Conservation (phyloP, 371 early-diverging fungal genomes). For the Lichtheimia ornata region DNA sequence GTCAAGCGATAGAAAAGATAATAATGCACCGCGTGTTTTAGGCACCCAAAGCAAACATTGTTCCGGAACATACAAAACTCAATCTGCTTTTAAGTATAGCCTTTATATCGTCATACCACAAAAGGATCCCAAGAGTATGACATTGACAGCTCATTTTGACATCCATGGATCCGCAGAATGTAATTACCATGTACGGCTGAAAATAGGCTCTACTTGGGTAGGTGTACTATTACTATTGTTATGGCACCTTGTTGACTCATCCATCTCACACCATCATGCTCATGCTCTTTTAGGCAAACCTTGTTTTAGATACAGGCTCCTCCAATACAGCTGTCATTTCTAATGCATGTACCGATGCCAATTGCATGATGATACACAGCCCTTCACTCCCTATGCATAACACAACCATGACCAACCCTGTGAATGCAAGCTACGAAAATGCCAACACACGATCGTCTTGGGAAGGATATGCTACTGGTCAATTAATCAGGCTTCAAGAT, state of each 20-base stretch:
- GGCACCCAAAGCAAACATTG: constrained; percentile 1
- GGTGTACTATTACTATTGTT: too few relatives aligned
- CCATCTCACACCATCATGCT: not conserved
- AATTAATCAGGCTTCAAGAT: constrained; percentile 5
- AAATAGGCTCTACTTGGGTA: constrained; percentile 11
- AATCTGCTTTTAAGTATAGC: too few relatives aligned
- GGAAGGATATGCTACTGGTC: constrained; percentile 20
- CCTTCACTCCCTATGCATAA: constrained; percentile 11
- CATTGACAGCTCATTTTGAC: constrained; percentile 19
- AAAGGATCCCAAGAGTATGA: not conserved
- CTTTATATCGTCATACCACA: too few relatives aligned
- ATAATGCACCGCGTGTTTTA: constrained; percentile 12
- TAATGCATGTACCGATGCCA: constrained; percentile 7
- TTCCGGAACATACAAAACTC: constrained; percentile 6
- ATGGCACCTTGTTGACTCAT: not conserved
- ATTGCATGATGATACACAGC: constrained; percentile 1
- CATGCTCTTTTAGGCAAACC: constrained; percentile 10
- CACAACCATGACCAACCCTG: constrained; percentile 2
- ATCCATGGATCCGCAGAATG: constrained; percentile 17
- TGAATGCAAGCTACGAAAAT: constrained; percentile 19
- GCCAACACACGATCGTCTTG: constrained; percentile 14
- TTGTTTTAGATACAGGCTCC: constrained; percentile 20
- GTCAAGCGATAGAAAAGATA: not conserved
- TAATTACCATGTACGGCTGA: constrained; percentile 14
- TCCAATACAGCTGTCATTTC: constrained; percentile 24